Percentiles rank a stretch among this genome's conserved stretches.
Evolutionary conservation across 352 stramenopile genomes (phyloP).

Genomic region (Pythium myriotylum): DNA sequence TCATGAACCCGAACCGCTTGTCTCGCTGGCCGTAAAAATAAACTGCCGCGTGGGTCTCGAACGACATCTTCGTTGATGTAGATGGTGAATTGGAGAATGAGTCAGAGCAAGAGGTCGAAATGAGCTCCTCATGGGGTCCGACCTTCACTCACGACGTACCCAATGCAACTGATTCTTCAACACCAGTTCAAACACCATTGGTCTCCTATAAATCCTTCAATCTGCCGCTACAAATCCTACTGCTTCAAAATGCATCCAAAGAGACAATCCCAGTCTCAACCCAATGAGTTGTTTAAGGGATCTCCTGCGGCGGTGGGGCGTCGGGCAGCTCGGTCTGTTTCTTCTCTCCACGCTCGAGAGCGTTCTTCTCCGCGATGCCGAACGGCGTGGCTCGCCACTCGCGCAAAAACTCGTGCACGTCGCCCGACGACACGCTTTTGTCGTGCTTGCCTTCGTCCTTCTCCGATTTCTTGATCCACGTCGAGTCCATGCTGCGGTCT

Average conservation of each 20-base stretch:
- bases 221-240: too few species aligned
- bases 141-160: slow-evolving; percentile 17
- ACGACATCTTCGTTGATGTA: slow-evolving; percentile 5
- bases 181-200: too few species aligned
- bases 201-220: not conserved
- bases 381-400: slow-evolving; percentile 64
- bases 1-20: slow-evolving; percentile 47
- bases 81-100: slow-evolving; percentile 8
- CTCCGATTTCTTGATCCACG: slow-evolving; percentile 48
- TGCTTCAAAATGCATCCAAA: too few species aligned
- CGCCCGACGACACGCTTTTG: slow-evolving; percentile 40
- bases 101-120: too few species aligned
- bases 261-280: too few species aligned
- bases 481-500: slow-evolving; percentile 42
- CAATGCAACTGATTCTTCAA: slow-evolving; percentile 3
- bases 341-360: slow-evolving; percentile 38
- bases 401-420: slow-evolving; percentile 47
- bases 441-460: slow-evolving; percentile 45
- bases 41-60: slow-evolving; percentile 37
- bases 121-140: not conserved
- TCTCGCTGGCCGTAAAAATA: slow-evolving; percentile 62
- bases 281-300: too few species aligned
- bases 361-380: slow-evolving; percentile 48
- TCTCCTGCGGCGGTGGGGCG: slow-evolving; percentile 42
- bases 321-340: slow-evolving; percentile 51